These are phyloP conservation scores for Fusarium xylarioides DNA, from an alignment of 2,329 filamentous ascomycete genomes.

Conservation along the genomic window DNA sequence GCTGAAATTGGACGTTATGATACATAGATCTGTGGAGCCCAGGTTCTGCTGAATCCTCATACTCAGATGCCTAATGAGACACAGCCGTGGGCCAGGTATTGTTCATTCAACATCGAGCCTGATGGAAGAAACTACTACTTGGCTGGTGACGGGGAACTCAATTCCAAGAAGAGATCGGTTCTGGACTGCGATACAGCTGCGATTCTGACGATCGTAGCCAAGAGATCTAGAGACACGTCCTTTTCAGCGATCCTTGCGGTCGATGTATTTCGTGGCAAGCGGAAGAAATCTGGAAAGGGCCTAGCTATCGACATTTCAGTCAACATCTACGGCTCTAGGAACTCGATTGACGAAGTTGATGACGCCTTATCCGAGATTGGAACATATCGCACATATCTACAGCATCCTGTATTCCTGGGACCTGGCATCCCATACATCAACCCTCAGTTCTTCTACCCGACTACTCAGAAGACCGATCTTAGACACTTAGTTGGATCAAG, in stretches of 20 bases:
- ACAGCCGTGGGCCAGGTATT: not conserved
- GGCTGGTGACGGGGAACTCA: fast-evolving
- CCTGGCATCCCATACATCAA: not conserved
- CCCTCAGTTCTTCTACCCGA: not conserved
- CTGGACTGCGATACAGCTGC: not conserved
- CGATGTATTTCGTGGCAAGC: fast-evolving
- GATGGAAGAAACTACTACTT: not conserved
- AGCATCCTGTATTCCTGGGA: conserved; percentile 1
- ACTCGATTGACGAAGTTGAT: not conserved
- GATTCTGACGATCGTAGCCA: fast-evolving
- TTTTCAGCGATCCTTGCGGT: not conserved
- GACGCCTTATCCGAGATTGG: fast-evolving
- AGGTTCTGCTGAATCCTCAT: not conserved
- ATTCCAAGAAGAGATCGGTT: not conserved
- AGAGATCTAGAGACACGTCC: fast-evolving
- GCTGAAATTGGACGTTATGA: not conserved
- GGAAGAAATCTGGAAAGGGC: fast-evolving
- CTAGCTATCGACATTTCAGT: not conserved
- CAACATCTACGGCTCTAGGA: not conserved
- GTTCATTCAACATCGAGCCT: not conserved
- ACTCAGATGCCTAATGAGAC: fast-evolving
- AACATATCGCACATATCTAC: not conserved
- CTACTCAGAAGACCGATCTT: not conserved
- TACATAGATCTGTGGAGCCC: not conserved
- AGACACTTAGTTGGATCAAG: not conserved